Percentiles rank a stretch among this genome's conserved stretches.
phyloP scores from a whole-genome alignment of 2,329 filamentous ascomycete genomes.

The Venturia aucupariae region DNA sequence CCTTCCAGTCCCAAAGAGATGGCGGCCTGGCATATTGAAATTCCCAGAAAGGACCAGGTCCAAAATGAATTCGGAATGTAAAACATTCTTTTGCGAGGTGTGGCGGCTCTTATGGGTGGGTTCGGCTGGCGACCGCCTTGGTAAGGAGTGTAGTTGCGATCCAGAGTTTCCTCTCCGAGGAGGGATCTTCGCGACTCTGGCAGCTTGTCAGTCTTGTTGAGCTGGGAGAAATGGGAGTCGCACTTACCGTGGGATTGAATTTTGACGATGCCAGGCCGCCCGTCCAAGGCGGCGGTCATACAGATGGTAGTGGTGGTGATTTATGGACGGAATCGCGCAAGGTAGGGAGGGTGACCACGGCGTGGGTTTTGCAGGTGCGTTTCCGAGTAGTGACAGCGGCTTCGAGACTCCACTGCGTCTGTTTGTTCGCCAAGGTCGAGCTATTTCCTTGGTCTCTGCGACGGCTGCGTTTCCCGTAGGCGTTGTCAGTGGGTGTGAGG shows the following conservation, averaged over 20 bases:
- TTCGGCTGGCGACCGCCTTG: constrained; percentile 31
- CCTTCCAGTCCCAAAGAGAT: constrained; percentile 77
- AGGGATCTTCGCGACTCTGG: constrained; percentile 13
- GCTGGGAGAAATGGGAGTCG: background rate
- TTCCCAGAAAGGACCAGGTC: constrained; percentile 77
- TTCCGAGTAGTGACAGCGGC: background rate
- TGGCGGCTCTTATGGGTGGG: constrained; percentile 16
- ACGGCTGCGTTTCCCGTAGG: background rate
- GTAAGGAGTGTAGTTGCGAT: constrained; percentile 12
- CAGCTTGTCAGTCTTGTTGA: background rate
- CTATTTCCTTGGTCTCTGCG: background rate
- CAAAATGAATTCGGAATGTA: constrained; percentile 76
- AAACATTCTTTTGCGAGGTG: constrained; percentile 35
- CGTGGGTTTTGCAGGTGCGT: background rate
- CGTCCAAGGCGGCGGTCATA: constrained; percentile 3
- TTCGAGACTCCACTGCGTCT: background rate
- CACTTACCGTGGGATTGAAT: constrained; percentile 6
- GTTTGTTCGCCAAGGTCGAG: background rate
- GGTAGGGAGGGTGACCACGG: background rate
- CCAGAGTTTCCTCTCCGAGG: constrained; percentile 8
- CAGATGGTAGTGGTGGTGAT: background rate
- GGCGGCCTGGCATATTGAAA: constrained; percentile 65
- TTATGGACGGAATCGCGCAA: background rate
- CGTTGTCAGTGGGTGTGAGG: background rate
- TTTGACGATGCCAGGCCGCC: constrained; percentile 7